Evolutionary conservation across 2,329 filamentous ascomycete species (phyloP), one percentile per base, ranked within the genome.

Genomic region (Trichoderma koningiopsis): DNA sequence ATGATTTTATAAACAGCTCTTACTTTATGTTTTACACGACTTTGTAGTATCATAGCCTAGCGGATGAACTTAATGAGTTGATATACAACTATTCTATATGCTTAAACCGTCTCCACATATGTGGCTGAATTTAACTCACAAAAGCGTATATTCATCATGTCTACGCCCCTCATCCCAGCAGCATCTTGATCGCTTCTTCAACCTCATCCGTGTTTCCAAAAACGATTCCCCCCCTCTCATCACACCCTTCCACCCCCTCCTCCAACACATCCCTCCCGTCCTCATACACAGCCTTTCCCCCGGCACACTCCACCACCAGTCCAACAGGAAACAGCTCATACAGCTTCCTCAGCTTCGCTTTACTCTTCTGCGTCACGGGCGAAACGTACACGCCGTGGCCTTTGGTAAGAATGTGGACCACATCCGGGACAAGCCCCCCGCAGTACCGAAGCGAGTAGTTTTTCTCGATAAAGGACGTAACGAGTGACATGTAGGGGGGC

Each of bases 321-420:
- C 87, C 88, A n/a, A 90, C 76, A 1, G 88, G 88, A 58, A 82
- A 83, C 24, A 90, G 74, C 77, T 90, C 88, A 70, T 87, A 90
- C 33, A 90, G 76, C 7, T 84, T 78, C 40, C 88, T 79, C 70
- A 90, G 76, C 80, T 90, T 90, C 0, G 88, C 86, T 72, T 80
- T 80, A 73, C 83, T 87, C 11, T 74, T 75, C 0, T 71, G 74
- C 1, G 86, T 86, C 5, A 88, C 86, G 0, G 88, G 88, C 1
- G 84, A 87, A 2, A 89, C 74, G 73, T 89, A 90, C 0, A 90
- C 75, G 1, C 88, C 88, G 66, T 90, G 87, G 0, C 87, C 86
- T 76, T 90, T 89, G 70, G 86, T 83, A 8, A 90, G 77, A 4
- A 84, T 82, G 69, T 90, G 88, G 14, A 86, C 84, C 0, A 90